Percentiles rank a stretch among this genome's conserved stretches.
phyloP scores from a whole-genome alignment of 306 rosid genomes.

The Senna siamea region DNA sequence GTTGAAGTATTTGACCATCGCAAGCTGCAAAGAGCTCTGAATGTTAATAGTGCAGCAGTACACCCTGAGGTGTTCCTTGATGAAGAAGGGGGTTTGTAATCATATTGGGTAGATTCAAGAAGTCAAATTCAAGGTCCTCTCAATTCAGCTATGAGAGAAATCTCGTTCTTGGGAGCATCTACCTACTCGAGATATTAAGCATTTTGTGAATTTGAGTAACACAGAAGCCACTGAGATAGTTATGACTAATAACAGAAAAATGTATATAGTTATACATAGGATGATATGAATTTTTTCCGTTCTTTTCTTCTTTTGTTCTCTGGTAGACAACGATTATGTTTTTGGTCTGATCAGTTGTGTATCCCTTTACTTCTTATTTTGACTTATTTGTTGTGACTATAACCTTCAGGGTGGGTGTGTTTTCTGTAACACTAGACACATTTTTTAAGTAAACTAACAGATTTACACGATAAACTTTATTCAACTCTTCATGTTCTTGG shows the following conservation, averaged over 20 bases:
- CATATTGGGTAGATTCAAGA: too few relatives aligned
- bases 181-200: conserved; percentile 25
- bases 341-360: conserved; percentile 38
- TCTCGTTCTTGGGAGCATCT: too few relatives aligned
- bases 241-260: conserved; percentile 28
- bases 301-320: neutral
- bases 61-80: conserved; percentile 68
- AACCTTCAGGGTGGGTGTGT: conserved; percentile 29
- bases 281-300: conserved; percentile 8
- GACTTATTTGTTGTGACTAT: neutral
- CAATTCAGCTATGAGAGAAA: too few relatives aligned
- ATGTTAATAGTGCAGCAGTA: conserved; percentile 60
- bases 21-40: conserved; percentile 77
- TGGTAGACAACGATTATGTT: conserved; percentile 30
- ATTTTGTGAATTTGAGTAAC: conserved; percentile 33
- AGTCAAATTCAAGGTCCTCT: too few relatives aligned
- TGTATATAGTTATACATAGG: conserved; percentile 46
- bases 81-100: conserved; percentile 49
- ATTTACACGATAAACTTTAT: conserved; percentile 24
- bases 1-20: conserved; percentile 88
- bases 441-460: conserved; percentile 11
- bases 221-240: conserved; percentile 36
- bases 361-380: conserved; percentile 12
- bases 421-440: conserved; percentile 14
- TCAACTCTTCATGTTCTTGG: neutral